Conservation (phyloP, 176 grass and related monocot species). For the Hordeum vulgare region DNA sequence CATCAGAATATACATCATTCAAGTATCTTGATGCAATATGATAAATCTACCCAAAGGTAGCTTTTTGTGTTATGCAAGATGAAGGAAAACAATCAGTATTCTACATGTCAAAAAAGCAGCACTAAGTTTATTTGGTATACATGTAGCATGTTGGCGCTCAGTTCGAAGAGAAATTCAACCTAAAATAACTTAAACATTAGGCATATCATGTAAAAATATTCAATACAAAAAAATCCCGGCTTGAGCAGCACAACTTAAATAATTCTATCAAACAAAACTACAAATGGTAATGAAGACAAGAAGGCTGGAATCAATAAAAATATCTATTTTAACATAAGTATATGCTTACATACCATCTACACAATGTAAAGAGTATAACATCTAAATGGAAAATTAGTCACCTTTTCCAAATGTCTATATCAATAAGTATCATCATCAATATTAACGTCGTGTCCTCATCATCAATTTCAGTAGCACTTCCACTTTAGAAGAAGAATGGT, state of each 20-base stretch:
- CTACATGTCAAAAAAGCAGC: too few species aligned
- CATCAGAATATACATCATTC: not conserved
- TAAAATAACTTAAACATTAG: not conserved
- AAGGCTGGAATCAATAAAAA: too few species aligned
- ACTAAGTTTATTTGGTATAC: too few species aligned
- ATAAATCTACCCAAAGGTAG: too few species aligned
- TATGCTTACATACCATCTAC: not conserved
- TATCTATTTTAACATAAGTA: not conserved
- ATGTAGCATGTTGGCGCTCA: not conserved
- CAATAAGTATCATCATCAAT: not conserved
- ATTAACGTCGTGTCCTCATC: not conserved
- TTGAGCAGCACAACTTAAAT: not conserved
- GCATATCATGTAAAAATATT: not conserved
- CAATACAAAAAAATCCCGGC: not conserved
- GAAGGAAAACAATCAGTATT: not conserved
- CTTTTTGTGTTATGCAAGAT: not conserved
- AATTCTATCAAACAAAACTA: too few species aligned
- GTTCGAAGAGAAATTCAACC: not conserved
- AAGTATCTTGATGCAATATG: too few species aligned
- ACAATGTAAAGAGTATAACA: not conserved
- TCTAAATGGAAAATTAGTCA: not conserved
- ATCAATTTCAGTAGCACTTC: not conserved
- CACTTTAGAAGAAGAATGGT: not conserved
- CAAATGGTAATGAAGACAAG: too few species aligned
- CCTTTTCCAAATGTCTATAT: not conserved